These are phyloP conservation scores for Cokeromyces recurvatus DNA, from an alignment of 371 early-diverging fungal genomes.

Conservation along the genomic window DNA sequence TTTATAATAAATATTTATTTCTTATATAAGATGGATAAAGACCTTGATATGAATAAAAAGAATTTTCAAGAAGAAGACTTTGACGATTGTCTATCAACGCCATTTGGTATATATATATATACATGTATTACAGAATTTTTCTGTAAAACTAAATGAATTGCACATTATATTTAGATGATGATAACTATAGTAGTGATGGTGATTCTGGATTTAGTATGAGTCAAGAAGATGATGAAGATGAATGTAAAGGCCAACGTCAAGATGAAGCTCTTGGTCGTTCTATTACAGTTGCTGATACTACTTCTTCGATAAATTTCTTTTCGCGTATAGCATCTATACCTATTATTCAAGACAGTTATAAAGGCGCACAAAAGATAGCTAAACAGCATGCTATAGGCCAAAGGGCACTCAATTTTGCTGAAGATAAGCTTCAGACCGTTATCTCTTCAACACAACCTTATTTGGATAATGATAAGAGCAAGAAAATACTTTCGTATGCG, in stretches of 20 bases:
- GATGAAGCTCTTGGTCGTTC: not conserved
- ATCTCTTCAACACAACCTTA: constrained; percentile 10
- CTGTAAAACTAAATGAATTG: no score
- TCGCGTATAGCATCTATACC: constrained; percentile 18
- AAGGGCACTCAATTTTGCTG: constrained; percentile 21
- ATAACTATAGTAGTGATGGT: constrained; percentile 8
- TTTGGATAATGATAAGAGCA: not conserved
- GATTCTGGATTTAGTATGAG: constrained; percentile 21
- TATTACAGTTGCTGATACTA: not conserved
- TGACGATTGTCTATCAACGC: no score
- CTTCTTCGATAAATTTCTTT: constrained; percentile 5
- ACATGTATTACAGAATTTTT: no score
- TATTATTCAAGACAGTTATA: constrained; percentile 18
- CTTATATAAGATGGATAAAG: no score
- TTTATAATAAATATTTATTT: no score
- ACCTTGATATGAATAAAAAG: no score
- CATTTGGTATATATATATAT: no score
- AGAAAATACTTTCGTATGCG: no score
- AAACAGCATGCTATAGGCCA: constrained; percentile 14
- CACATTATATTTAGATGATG: no score
- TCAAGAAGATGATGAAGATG: constrained; percentile 5
- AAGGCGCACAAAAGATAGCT: constrained; percentile 15
- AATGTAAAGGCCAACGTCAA: not conserved
- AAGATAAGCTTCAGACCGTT: constrained; percentile 10
- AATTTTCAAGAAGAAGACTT: no score